phyloP scores from a whole-genome alignment of 1,284 basidiomycete species.

The Trichosporon coremiiforme region DNA sequence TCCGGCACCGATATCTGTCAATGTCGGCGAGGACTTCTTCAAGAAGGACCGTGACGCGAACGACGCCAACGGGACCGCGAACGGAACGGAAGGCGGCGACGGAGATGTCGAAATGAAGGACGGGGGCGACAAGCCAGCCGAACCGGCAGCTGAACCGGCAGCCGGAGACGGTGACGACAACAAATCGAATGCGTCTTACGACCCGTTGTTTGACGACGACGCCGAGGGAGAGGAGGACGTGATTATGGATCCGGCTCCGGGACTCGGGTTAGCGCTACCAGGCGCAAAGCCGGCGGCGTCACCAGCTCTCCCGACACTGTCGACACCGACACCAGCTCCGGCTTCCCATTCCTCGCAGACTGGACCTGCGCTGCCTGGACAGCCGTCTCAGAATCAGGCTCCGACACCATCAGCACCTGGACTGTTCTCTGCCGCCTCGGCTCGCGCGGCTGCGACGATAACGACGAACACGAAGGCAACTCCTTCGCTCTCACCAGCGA shows the following conservation, averaged over 20 bases:
- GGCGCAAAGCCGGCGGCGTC: slow-evolving; percentile 14
- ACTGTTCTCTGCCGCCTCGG: slow-evolving; percentile 8
- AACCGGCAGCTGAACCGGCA: slow-evolving; percentile 25
- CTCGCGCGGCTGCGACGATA: slow-evolving; percentile 24
- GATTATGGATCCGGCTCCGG: slow-evolving; percentile 14
- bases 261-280: slow-evolving; percentile 21
- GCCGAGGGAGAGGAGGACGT: slow-evolving; percentile 45
- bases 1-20: slow-evolving; percentile 34
- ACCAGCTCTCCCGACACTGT: slow-evolving; percentile 14
- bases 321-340: slow-evolving; percentile 28
- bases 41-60: slow-evolving; percentile 27
- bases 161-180: slow-evolving; percentile 29
- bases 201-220: slow-evolving; percentile 49
- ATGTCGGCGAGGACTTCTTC: slow-evolving; percentile 46
- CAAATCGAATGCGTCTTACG: slow-evolving; percentile 34
- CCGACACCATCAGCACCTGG: background rate
- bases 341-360: slow-evolving; percentile 26
- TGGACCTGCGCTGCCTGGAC: slow-evolving; percentile 26
- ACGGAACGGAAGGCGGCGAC: slow-evolving; percentile 18
- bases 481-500: slow-evolving; percentile 62
- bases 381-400: background rate
- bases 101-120: slow-evolving; percentile 34
- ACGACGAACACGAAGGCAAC: slow-evolving; percentile 33
- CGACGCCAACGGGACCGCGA: slow-evolving; percentile 9
- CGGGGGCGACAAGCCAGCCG: background rate